Conservation (phyloP, 1,284 basidiomycete species). For the Boletus nobilissimus region DNA sequence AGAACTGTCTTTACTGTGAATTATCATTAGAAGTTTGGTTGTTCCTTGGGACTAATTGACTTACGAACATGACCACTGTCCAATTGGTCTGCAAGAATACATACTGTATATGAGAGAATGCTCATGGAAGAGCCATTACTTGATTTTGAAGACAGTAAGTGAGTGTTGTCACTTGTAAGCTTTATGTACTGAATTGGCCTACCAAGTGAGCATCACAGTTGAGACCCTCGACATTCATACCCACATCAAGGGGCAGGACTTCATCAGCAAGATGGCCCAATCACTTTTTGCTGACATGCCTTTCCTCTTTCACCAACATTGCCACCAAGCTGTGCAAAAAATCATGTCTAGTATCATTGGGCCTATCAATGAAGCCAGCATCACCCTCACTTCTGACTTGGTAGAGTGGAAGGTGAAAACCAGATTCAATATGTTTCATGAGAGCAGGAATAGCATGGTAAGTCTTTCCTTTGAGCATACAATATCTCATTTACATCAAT, state of each 20-base stretch:
- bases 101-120: background rate
- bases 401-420: background rate
- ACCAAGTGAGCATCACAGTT: background rate
- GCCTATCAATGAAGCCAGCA: background rate
- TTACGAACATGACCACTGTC: background rate
- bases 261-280: background rate
- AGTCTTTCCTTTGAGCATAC: background rate
- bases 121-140: background rate
- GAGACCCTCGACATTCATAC: background rate
- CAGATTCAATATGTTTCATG: background rate
- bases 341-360: background rate
- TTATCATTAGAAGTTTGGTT: background rate
- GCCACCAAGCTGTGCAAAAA: background rate
- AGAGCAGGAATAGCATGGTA: background rate
- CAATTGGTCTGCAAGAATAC: background rate
- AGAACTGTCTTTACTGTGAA: background rate
- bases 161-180: background rate
- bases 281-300: background rate
- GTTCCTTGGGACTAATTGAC: background rate
- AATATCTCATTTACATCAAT: background rate
- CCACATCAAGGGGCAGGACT: background rate
- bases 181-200: background rate
- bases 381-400: background rate
- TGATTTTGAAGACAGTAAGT: background rate
- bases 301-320: background rate